These are phyloP conservation scores for Paraurostyla sp. DNA, from an alignment of 73 alveolate species.

Conservation along the genomic window DNA sequence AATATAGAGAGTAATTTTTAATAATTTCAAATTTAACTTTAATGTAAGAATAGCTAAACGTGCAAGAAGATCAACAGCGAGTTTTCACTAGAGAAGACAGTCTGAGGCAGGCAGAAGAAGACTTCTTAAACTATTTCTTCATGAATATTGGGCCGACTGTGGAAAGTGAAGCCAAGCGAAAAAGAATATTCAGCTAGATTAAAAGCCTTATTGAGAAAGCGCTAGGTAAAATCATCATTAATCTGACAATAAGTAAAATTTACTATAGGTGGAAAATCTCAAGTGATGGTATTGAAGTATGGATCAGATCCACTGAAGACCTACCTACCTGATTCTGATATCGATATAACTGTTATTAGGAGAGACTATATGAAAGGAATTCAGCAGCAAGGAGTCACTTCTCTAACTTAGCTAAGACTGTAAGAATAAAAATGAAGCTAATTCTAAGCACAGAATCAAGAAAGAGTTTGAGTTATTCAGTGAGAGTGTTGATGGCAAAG, in stretches of 20 bases:
- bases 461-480: constrained; percentile 68
- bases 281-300: constrained; percentile 60
- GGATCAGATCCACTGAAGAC: constrained; percentile 94
- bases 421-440: neutral
- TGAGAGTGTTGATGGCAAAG: constrained; percentile 57
- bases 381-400: neutral
- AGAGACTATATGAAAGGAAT: constrained; percentile 24
- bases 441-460: constrained; percentile 5
- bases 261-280: neutral
- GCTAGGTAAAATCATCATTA: neutral
- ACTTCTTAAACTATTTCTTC: neutral
- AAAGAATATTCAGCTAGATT: neutral
- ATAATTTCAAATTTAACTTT: too few species aligned
- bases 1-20: too few species aligned
- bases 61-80: too few species aligned
- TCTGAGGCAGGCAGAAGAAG: constrained; percentile 21
- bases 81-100: too few species aligned
- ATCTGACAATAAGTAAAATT: neutral
- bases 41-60: too few species aligned
- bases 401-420: constrained; percentile 18
- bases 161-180: neutral
- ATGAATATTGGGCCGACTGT: neutral
- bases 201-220: constrained; percentile 5
- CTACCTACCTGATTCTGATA: constrained; percentile 90
- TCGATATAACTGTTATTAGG: constrained; percentile 81